Base-by-base conservation (phyloP, 2,329 filamentous ascomycete genomes). In the Uncinocarpus reesii region DNA sequence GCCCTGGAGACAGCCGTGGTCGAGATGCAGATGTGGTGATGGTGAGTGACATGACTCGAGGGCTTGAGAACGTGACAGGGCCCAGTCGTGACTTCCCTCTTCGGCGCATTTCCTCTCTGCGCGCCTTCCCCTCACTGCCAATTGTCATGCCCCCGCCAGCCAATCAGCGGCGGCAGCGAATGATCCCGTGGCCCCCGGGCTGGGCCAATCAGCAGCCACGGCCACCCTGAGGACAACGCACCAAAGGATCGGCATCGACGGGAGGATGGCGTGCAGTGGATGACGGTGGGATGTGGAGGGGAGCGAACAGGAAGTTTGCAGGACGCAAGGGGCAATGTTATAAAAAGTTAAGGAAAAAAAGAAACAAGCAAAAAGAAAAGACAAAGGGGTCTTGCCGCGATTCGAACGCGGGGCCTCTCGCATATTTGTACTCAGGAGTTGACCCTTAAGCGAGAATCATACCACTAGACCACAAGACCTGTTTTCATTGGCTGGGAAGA, bases 371-470 rank as follows among this genome's bases (percentile, higher is more conserved):
- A 37, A 38, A 46, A 38, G 23, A 18, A 38, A 7, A 28, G 7
- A n/a, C 6, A 29, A 36, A 31, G 31, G 50, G 46, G 50, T 48
- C 51, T 50, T 49, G 52, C 51, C 47, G 53, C 52, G 51, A 52
- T 38, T 48, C 52, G 49, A 51, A 53, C 52, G 45, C 45, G 49
- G 49, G 49, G 37, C 49, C 49, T 46, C 49, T 51, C 46, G 49
- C 48, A 53, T 23, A 20, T 28, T 7, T 36, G 40, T 18, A 47
- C 46, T 49, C 31, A 42, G 35, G 29, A 21, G 18, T 28, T 35
- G 20, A 21, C 62, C 62, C 62, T n/a, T 63, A 65, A 66, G 64
- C 64, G 61, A 65, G 63, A 65, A 67, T 66, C 62, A 66, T 67
- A 65, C 63, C 61, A 59, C 64, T 65, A 65, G 62, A 66, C 64